phyloP scores from a whole-genome alignment of 139 green algal genomes.

The Chlamydomonas schloesseri region DNA sequence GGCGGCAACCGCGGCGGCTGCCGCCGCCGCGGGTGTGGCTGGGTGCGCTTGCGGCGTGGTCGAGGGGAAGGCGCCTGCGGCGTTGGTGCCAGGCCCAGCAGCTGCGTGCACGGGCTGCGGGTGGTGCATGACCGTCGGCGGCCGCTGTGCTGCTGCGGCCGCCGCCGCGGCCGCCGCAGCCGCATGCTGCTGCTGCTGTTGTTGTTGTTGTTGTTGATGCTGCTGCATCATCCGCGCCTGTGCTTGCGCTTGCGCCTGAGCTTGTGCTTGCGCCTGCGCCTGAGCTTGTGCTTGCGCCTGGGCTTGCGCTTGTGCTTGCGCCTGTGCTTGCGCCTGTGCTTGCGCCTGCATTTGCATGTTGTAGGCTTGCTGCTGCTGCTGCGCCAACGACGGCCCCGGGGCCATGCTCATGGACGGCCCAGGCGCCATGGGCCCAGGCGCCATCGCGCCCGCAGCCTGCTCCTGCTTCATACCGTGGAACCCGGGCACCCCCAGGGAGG shows the following conservation, averaged over 20 bases:
- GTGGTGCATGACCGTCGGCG: neutral
- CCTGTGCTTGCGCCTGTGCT: neutral
- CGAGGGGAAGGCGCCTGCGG: neutral
- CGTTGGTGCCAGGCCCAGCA: too few species aligned
- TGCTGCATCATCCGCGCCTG: neutral
- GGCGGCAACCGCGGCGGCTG: neutral
- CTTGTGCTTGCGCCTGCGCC: neutral
- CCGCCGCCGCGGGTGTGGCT: neutral
- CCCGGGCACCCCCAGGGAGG: too few species aligned
- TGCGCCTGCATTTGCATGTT: neutral
- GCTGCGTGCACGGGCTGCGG: constrained; percentile 28
- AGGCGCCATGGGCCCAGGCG: too few species aligned
- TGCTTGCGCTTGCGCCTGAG: neutral
- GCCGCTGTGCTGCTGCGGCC: neutral
- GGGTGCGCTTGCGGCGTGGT: neutral
- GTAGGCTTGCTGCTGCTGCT: neutral
- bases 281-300: constrained; percentile 17
- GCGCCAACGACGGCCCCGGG: neutral
- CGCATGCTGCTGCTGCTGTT: neutral
- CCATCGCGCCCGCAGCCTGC: too few species aligned
- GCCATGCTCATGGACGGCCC: too few species aligned
- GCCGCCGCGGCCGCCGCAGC: neutral
- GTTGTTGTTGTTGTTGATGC: constrained; percentile 7
- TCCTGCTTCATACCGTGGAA: too few species aligned
- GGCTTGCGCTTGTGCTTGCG: constrained; percentile 4